Evolutionary conservation across 208 protist species (phyloP).

Genomic region (Wallacemonas rigidus): DNA sequence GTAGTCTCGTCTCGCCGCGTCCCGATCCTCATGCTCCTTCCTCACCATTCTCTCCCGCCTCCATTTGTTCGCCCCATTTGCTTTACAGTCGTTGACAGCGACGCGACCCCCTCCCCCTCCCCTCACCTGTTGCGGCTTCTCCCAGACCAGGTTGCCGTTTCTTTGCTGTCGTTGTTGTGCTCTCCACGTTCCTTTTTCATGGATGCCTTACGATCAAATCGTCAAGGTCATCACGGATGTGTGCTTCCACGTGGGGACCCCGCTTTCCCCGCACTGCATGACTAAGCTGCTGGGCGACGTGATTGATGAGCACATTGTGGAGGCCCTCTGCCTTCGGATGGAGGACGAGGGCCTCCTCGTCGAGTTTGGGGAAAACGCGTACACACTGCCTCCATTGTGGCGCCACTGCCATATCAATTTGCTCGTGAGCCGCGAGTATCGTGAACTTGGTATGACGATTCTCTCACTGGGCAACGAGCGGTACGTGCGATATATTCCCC

Average conservation of each 20-base stretch:
- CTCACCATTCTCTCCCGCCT: too few relatives aligned
- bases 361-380: slow-evolving; percentile 53
- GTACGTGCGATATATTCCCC: slow-evolving; percentile 70
- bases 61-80: too few relatives aligned
- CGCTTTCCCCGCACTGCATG: slow-evolving; percentile 52
- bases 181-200: slow-evolving; percentile 22
- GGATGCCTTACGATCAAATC: slow-evolving; percentile 79
- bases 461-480: slow-evolving; percentile 37
- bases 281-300: slow-evolving; percentile 46
- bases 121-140: too few relatives aligned
- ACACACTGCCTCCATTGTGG: slow-evolving; percentile 52
- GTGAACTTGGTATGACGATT: slow-evolving; percentile 78
- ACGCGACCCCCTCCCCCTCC: too few relatives aligned
- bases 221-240: slow-evolving; percentile 70
- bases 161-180: slow-evolving; percentile 5
- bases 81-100: too few relatives aligned
- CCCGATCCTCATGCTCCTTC: too few relatives aligned
- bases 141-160: background rate
- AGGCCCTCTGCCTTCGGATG: slow-evolving; percentile 61
- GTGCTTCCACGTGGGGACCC: slow-evolving; percentile 57
- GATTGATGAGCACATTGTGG: slow-evolving; percentile 65
- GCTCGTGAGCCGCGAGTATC: slow-evolving; percentile 78
- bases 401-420: slow-evolving; percentile 42
- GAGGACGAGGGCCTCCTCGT: slow-evolving; percentile 57
- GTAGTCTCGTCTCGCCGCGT: too few relatives aligned